Evolutionary conservation across 352 stramenopile genomes (phyloP), one percentile per base, ranked within the genome.

Genomic region (Phytopythium oedochilum): DNA sequence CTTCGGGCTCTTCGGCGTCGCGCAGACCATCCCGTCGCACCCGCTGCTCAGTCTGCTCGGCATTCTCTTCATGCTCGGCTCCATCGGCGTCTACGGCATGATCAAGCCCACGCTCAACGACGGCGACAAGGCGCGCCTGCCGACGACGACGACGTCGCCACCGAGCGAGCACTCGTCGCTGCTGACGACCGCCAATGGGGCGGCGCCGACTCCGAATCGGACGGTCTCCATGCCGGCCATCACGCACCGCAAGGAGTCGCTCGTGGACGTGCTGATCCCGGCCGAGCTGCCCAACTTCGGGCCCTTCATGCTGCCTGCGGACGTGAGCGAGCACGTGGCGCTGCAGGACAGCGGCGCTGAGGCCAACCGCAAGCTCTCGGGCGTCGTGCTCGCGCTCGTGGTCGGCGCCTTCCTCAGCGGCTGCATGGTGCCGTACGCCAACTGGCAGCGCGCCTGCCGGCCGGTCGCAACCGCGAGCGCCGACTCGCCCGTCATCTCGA

Each of bases 221-320:
- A 29, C 46, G 29, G 31, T 31, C 7, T 53, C 46, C 9, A 29
- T 53, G 46, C 46, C 46, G 8, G 46, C 14, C 26, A 40, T 53
- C 31, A 26, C 8, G n/a, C 25, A n/a, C 23, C 46, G 46, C 46
- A 68, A 68, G 18, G 68, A 83, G 54, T 86, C 75, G 10, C 62
- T 89, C 12, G 64, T 71, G 15, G 64, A 84, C 49, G 73, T 70
- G 40, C 69, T 94, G 2, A 48, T 89, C 48, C 81, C 89, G 36
- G 79, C 79, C 0, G 83, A 94, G 50, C 57, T 94, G 48, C 83
- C 83, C 26, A 94, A 94, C 61, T 94, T 88, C 60, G 83, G 83
- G 0, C 83, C 83, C 2, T 93, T 80, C 63, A 88, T 84, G 73
- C 76, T 93, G 63, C 68, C 79, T 0, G 82, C 79, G 11, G 71